phyloP scores from a whole-genome alignment of 1,284 basidiomycete species.

The Ceratobasidium sp. region DNA sequence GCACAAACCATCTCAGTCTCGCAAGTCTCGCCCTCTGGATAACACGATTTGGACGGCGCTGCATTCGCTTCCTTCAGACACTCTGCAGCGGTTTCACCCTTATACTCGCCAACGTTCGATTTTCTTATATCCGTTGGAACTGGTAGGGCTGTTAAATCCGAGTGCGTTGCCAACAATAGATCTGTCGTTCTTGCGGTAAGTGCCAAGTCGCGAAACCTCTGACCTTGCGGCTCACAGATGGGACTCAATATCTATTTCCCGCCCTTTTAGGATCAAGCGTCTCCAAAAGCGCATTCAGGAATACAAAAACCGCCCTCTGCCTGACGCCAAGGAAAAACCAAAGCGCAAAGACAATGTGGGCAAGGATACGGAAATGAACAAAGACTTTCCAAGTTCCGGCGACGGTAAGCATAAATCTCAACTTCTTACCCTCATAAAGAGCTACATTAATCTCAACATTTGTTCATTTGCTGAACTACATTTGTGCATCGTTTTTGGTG shows the following conservation, averaged over 20 bases:
- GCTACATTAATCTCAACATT: neutral
- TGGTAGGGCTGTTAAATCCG: conserved; percentile 25
- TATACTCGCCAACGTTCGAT: conserved; percentile 73
- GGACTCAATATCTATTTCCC: neutral
- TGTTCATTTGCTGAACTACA: neutral
- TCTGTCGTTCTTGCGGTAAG: conserved; percentile 28
- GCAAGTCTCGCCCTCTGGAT: neutral
- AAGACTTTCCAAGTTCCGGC: neutral
- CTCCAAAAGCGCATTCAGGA: conserved; percentile 29
- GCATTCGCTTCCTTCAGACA: conserved; percentile 75
- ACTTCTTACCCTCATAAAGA: too few relatives aligned
- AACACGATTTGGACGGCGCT: conserved; percentile 78
- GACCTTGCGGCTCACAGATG: neutral
- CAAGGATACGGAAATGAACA: neutral
- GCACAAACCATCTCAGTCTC: neutral
- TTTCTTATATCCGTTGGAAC: conserved; percentile 32
- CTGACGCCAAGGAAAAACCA: conserved; percentile 21
- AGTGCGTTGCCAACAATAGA: conserved; percentile 19
- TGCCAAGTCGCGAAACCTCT: neutral
- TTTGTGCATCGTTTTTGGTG: neutral
- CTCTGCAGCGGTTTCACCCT: conserved; percentile 86
- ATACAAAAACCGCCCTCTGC: conserved; percentile 15
- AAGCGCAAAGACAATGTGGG: neutral
- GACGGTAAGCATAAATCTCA: conserved; percentile 6
- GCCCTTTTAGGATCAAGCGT: conserved; percentile 3